A percentile compares a stretch with the other conserved stretches of the same genome.
Conservation (phyloP, 768 basidiomycete genomes). For the Vishniacozyma victoriae region DNA sequence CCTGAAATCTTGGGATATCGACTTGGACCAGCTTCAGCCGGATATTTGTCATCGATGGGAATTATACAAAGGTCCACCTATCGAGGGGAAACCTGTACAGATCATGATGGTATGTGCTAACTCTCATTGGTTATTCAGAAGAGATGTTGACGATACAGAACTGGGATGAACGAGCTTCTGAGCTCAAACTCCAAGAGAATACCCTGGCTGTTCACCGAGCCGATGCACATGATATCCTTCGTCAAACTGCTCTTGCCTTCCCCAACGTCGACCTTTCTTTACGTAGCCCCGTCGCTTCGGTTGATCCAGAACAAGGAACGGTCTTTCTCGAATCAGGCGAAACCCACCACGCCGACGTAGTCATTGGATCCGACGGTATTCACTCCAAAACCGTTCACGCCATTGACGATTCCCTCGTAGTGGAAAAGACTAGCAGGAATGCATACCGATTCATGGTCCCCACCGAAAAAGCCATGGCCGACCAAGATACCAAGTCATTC, state of each 20-base stretch:
- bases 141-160: background rate
- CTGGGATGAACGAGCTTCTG: background rate
- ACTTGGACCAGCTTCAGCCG: constrained; percentile 1
- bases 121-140: background rate
- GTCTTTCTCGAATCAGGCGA: constrained; percentile 22
- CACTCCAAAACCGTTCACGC: constrained; percentile 3
- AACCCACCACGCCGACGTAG: constrained; percentile 16
- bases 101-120: background rate
- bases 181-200: background rate
- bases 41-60: constrained; percentile 6
- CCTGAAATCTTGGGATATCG: constrained; percentile 9
- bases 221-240: constrained; percentile 26
- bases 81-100: constrained; percentile 3
- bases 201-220: constrained; percentile 9
- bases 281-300: constrained; percentile 5
- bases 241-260: constrained; percentile 10
- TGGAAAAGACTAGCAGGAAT: background rate
- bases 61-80: constrained; percentile 21
- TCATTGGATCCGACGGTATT: constrained; percentile 31
- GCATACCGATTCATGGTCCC: constrained; percentile 5
- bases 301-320: constrained; percentile 17
- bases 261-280: constrained; percentile 18
- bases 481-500: background rate
- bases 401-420: background rate
- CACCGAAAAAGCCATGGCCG: background rate